Percentiles rank a stretch among this genome's conserved stretches.
phyloP scores from a whole-genome alignment of 352 stramenopile species.

The Phytophthora syringae region DNA sequence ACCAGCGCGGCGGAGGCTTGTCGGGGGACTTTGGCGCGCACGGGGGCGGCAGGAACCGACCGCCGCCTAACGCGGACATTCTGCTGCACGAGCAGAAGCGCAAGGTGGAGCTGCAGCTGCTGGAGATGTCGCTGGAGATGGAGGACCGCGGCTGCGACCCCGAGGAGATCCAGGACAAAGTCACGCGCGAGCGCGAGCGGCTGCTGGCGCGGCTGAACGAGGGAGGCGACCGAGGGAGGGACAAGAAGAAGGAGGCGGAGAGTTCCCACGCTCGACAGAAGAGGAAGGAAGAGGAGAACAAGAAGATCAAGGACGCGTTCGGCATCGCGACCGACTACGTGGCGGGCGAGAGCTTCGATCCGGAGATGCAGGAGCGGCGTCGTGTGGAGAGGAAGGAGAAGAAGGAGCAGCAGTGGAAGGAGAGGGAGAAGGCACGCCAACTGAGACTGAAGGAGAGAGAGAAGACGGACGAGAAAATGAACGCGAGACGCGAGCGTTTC shows the following conservation, averaged over 20 bases:
- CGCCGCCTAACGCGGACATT: conserved; percentile 75
- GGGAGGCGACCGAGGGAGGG: neutral
- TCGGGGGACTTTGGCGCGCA: conserved; percentile 22
- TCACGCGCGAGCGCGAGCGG: conserved; percentile 59
- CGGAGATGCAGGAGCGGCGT: conserved; percentile 70
- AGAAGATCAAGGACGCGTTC: conserved; percentile 73
- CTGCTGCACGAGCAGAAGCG: conserved; percentile 83
- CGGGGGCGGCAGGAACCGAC: conserved; percentile 28
- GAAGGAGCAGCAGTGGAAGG: conserved; percentile 55
- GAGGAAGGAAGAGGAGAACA: conserved; percentile 75
- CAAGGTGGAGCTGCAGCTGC: conserved; percentile 77
- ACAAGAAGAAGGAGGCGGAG: conserved; percentile 26
- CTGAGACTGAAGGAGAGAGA: conserved; percentile 47
- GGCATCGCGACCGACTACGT: conserved; percentile 77
- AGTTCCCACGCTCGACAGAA: conserved; percentile 65
- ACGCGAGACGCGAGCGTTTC: conserved; percentile 39
- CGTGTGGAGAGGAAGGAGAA: conserved; percentile 55
- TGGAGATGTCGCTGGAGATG: conserved; percentile 83
- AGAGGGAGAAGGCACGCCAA: conserved; percentile 50
- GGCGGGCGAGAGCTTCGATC: conserved; percentile 78
- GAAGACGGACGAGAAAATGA: conserved; percentile 38
- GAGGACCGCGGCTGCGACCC: conserved; percentile 73
- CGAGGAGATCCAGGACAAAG: conserved; percentile 74
- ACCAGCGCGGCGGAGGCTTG: conserved; percentile 30
- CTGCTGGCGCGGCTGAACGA: conserved; percentile 48